These are phyloP conservation scores for Geotrichum aggregatum DNA, from an alignment of 1,139 yeast species.

Conservation along the genomic window DNA sequence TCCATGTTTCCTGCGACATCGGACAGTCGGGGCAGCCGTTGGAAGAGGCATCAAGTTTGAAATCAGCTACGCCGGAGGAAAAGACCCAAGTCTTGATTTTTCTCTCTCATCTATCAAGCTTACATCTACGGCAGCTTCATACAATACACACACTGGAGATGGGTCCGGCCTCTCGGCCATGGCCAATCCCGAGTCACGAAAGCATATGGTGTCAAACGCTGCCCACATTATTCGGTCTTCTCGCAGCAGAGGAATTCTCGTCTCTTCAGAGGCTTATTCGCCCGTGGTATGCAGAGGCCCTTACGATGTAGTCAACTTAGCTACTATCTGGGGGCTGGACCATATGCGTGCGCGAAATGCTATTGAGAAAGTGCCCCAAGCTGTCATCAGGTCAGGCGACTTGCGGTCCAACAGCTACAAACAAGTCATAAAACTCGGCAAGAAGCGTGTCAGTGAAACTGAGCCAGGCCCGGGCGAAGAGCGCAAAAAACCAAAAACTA, in stretches of 20 bases:
- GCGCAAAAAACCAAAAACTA: neutral
- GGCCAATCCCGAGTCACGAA: conserved; percentile 41
- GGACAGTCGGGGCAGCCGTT: conserved; percentile 76
- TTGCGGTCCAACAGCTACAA: conserved; percentile 58
- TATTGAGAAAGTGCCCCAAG: conserved; percentile 55
- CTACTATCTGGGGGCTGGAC: conserved; percentile 66
- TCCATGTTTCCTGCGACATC: conserved; percentile 77
- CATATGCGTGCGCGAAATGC: conserved; percentile 58
- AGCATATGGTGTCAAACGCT: conserved; percentile 64
- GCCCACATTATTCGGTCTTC: conserved; percentile 78
- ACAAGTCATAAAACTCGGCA: conserved; percentile 31
- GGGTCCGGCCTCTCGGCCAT: conserved; percentile 22
- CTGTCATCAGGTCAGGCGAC: conserved; percentile 66
- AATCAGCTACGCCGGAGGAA: conserved; percentile 52
- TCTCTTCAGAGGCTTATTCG: conserved; percentile 68
- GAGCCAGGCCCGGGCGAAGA: neutral
- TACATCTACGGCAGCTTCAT: conserved; percentile 23
- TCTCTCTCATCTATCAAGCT: conserved; percentile 41
- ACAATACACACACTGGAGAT: conserved; percentile 29
- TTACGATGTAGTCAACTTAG: conserved; percentile 63
- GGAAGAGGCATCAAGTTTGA: conserved; percentile 82
- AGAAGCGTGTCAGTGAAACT: neutral
- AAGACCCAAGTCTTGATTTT: conserved; percentile 15
- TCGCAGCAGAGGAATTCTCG: conserved; percentile 70
- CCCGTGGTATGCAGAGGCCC: conserved; percentile 61